Percentiles rank a stretch among this genome's conserved stretches.
These are phyloP conservation scores for Erythrobasidium yunnanense DNA, from an alignment of 768 basidiomycete species.

Conservation along the genomic window DNA sequence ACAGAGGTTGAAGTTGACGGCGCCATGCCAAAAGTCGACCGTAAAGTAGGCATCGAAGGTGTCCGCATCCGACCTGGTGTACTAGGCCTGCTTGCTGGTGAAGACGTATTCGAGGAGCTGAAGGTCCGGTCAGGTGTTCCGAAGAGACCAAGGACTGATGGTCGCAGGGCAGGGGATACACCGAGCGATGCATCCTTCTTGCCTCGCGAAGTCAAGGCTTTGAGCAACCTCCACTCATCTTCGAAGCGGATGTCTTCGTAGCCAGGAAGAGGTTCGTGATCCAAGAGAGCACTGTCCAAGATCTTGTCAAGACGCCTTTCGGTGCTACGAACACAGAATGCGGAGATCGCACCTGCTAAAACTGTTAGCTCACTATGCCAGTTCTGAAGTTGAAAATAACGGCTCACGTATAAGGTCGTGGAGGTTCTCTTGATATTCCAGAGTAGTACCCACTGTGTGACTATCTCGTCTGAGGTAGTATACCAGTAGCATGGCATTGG, in stretches of 20 bases:
- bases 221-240: constrained; percentile 66
- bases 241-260: constrained; percentile 81
- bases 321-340: constrained; percentile 85
- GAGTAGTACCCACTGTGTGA: constrained; percentile 30
- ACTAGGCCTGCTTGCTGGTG: neutral
- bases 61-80: constrained; percentile 9
- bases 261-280: constrained; percentile 61
- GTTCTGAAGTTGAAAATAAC: neutral
- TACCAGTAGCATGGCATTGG: constrained; percentile 79
- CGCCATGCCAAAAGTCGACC: constrained; percentile 1
- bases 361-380: constrained; percentile 57
- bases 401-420: constrained; percentile 67
- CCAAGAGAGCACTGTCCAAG: constrained; percentile 69
- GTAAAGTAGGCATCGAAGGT: constrained; percentile 12
- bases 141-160: constrained; percentile 20
- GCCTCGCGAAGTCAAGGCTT: constrained; percentile 40
- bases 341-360: constrained; percentile 68
- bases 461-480: constrained; percentile 56
- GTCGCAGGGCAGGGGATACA: constrained; percentile 1
- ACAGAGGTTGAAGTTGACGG: neutral
- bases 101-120: neutral
- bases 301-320: constrained; percentile 79
- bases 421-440: constrained; percentile 57
- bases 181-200: constrained; percentile 36
- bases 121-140: constrained; percentile 6